Percentiles rank a stretch among this genome's conserved stretches.
These are phyloP conservation scores for Crithidia thermophila DNA, from an alignment of 208 protist genomes.

Conservation along the genomic window DNA sequence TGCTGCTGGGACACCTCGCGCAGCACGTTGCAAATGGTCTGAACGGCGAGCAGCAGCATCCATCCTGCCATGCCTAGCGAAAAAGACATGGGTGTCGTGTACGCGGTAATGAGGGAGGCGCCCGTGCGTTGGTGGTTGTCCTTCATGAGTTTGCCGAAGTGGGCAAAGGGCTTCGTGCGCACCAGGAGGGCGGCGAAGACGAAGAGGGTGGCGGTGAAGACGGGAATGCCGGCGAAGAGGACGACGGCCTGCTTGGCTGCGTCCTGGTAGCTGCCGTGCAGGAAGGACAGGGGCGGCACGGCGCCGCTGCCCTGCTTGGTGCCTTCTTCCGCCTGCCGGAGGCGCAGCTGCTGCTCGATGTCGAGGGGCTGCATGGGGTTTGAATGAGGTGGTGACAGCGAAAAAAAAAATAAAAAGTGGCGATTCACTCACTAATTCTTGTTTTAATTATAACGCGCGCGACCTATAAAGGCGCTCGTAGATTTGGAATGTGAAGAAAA, in stretches of 20 bases:
- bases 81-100: slow-evolving; percentile 6
- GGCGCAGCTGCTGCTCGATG: slow-evolving; percentile 53
- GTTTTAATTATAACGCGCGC: no score
- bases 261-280: slow-evolving; percentile 18
- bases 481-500: no score
- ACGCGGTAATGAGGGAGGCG: slow-evolving; percentile 16
- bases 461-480: no score
- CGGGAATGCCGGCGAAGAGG: slow-evolving; percentile 14
- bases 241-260: slow-evolving; percentile 8
- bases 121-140: slow-evolving; percentile 15
- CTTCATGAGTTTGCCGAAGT: slow-evolving; percentile 5
- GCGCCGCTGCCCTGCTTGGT: slow-evolving; percentile 17
- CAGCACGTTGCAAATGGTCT: slow-evolving; percentile 25
- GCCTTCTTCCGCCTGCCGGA: slow-evolving; percentile 20
- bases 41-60: slow-evolving; percentile 24
- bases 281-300: slow-evolving; percentile 15
- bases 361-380: slow-evolving; percentile 36
- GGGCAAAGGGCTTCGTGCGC: neutral
- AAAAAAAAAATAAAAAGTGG: slow-evolving; percentile 7
- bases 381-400: no score
- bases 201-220: slow-evolving; percentile 2
- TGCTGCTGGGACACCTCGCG: slow-evolving; percentile 28
- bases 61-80: slow-evolving; percentile 23
- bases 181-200: slow-evolving; percentile 13
- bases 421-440: neutral